Base-by-base conservation (phyloP, 73 alveolate genomes). In the Blepharisma stoltei region DNA sequence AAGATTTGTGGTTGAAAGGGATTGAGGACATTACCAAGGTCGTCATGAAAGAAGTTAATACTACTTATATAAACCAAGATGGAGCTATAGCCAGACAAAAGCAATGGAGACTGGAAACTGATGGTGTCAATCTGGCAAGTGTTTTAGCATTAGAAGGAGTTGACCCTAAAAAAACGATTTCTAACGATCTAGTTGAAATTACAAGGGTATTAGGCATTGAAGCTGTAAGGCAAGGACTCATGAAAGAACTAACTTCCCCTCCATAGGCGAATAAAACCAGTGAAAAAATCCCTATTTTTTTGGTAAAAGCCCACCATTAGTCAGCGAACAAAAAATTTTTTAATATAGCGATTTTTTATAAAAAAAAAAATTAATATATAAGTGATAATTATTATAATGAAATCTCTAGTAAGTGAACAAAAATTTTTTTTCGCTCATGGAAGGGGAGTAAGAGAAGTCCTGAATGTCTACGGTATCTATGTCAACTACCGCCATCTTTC, bases 71-170 rank as follows among this genome's bases (percentile, higher is more conserved):
- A 55, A 88, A 88, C 69, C 25, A 69, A 76, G 43, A 86, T 93
- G 3, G 98, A 95, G 32, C 85, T 67, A 66, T 78, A 75, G 70
- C 78, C 77, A 71, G 66, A 84, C 9, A 81, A 83, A 81, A 86
- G 54, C 94, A 92, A 80, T 94, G 98, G 97, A 91, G 94, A 78
- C 70, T 96, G 45, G 99, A 96, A 89, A 96, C 99, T 18, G 99
- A 96, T 83, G 99, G 99, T 21, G 97, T 92, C 43, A 93, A 89
- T 48, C 81, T 89, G 50, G 77, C 90, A 18, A 84, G 89, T 71
- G 85, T 89, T 6, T 86, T 94, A 50, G 80, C 90, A 52, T 92
- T 82, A 8, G 89, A 81, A 7, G 89, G 86, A 54, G 94, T 94
- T 6, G 99, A 94, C 80, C 84, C 78, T 50, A 81, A 83, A 45